Conservation (phyloP, 768 basidiomycete genomes). For the Mycena vulgaris region DNA sequence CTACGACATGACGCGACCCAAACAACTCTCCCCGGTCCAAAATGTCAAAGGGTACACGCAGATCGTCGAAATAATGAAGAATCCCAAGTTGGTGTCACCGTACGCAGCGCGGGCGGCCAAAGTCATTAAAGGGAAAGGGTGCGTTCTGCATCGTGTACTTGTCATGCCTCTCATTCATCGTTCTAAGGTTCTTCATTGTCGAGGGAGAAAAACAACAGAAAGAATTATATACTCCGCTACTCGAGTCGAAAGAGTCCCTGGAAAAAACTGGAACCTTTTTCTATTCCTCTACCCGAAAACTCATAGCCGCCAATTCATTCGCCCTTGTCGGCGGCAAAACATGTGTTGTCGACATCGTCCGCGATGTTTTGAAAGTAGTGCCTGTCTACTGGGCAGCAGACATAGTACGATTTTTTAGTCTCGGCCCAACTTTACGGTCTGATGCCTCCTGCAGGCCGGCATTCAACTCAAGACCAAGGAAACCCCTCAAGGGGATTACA, state of each 20-base stretch:
- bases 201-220: conserved; percentile 64
- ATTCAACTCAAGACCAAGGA: conserved; percentile 76
- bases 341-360: conserved; percentile 74
- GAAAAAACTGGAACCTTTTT: conserved; percentile 74
- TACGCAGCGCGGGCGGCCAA: conserved; percentile 66
- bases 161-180: conserved; percentile 16
- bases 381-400: conserved; percentile 84
- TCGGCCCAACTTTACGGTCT: not conserved
- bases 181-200: conserved; percentile 76
- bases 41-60: conserved; percentile 63
- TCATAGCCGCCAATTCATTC: conserved; percentile 70
- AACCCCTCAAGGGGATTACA: conserved; percentile 69
- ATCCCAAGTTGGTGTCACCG: conserved; percentile 62
- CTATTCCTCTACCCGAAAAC: conserved; percentile 72
- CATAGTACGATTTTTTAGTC: conserved; percentile 63
- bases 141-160: conserved; percentile 29
- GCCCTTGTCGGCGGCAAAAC: conserved; percentile 69
- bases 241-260: conserved; percentile 62
- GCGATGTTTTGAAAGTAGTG: conserved; percentile 75
- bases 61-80: conserved; percentile 68
- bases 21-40: conserved; percentile 41
- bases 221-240: conserved; percentile 64
- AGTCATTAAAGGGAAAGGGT: conserved; percentile 77
- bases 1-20: conserved; percentile 73
- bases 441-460: conserved; percentile 67